Conservation (phyloP, 352 stramenopile species). For the Phytophthora melonis region DNA sequence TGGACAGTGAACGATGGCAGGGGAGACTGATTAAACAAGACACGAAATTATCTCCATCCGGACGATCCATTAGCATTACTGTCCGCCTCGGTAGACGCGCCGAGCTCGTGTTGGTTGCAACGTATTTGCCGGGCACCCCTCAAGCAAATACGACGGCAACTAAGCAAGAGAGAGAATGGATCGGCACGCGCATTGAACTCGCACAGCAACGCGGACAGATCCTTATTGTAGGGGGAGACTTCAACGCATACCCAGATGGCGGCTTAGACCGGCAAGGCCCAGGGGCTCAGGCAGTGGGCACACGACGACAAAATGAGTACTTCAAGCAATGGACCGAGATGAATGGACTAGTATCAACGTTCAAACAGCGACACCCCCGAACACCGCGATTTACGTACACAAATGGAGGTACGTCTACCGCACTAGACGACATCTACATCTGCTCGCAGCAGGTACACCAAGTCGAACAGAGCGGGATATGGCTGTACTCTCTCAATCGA, state of each 20-base stretch:
- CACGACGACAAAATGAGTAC: too few relatives aligned
- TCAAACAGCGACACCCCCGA: not conserved
- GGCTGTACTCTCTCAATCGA: not conserved
- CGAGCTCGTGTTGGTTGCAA: not conserved
- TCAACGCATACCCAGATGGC: not conserved
- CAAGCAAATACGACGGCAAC: not conserved
- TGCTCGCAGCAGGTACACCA: not conserved
- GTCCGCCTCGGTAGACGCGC: not conserved
- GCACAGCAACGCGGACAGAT: not conserved
- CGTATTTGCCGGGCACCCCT: not conserved
- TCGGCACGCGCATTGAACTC: not conserved
- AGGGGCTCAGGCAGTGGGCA: too few relatives aligned
- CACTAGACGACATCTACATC: not conserved
- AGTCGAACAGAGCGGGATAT: not conserved
- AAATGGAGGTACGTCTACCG: not conserved
- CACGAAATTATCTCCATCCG: not conserved
- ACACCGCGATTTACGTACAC: not conserved
- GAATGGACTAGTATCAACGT: not conserved
- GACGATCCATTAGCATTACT: not conserved
- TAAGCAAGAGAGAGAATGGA: not conserved
- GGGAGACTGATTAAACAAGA: not conserved
- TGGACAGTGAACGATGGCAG: not conserved
- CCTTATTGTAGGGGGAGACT: not conserved
- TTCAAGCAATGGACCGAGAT: not conserved
- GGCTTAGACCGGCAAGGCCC: not conserved